Evolutionary conservation across 768 basidiomycete species (phyloP).

Genomic region (Erythrobasidium yunnanense): DNA sequence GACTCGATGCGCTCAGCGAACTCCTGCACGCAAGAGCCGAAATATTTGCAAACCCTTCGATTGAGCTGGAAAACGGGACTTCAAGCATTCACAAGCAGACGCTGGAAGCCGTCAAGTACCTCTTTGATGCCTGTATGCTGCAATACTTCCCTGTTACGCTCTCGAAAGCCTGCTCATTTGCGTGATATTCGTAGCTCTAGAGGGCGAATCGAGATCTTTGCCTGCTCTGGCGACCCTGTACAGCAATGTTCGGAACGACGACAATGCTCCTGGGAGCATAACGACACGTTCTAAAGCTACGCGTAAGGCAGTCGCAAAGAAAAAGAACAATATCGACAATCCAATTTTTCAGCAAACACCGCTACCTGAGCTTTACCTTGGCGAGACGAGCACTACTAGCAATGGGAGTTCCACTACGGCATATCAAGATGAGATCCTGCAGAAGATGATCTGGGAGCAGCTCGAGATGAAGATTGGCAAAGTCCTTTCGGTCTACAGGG

Average conservation of each 20-base stretch:
- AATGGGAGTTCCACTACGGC: neutral
- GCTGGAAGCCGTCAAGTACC: conserved; percentile 4
- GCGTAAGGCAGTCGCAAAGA: neutral
- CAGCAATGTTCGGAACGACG: neutral
- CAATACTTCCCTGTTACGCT: neutral
- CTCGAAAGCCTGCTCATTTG: neutral
- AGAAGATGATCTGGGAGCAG: conserved; percentile 24
- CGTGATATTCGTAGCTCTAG: neutral
- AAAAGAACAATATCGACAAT: neutral
- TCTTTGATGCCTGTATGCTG: conserved; percentile 19
- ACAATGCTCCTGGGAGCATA: neutral
- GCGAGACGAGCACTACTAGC: neutral
- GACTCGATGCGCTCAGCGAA: neutral
- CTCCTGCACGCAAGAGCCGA: conserved; percentile 12
- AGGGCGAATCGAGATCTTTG: neutral
- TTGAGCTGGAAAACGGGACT: neutral
- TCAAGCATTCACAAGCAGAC: neutral
- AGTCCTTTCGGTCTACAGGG: neutral
- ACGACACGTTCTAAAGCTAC: neutral
- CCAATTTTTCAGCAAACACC: neutral
- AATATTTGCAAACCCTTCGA: conserved; percentile 11
- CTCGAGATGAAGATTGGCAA: conserved; percentile 8
- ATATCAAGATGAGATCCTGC: neutral
- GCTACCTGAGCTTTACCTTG: neutral
- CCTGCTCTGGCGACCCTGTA: neutral